These are phyloP conservation scores for Agapanthus africanus DNA, from an alignment of 106 monocot genomes.

Conservation along the genomic window DNA sequence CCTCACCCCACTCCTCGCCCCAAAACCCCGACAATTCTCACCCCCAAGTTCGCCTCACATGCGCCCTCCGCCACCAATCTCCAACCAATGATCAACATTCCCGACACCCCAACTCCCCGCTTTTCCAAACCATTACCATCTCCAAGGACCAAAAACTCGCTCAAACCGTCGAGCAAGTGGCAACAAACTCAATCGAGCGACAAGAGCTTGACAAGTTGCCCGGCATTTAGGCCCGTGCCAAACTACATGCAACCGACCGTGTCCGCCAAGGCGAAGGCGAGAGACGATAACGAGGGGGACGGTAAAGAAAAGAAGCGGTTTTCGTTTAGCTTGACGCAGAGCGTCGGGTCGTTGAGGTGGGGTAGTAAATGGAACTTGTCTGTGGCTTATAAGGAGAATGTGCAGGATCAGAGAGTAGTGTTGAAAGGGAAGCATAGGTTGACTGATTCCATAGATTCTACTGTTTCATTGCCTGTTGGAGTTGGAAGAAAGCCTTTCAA, in stretches of 20 bases:
- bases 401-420: constrained; percentile 2
- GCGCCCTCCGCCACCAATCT: neutral
- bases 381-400: neutral
- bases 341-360: constrained; percentile 35
- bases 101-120: constrained; percentile 11
- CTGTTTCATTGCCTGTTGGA: constrained; percentile 63
- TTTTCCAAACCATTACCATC: neutral
- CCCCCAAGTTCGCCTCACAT: neutral
- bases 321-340: constrained; percentile 37
- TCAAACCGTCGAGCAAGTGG: constrained; percentile 14
- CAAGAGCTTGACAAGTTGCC: constrained; percentile 86
- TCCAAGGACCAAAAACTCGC: neutral
- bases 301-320: constrained; percentile 28
- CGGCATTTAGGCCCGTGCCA: constrained; percentile 37
- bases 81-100: neutral
- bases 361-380: constrained; percentile 9
- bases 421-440: constrained; percentile 39
- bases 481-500: constrained; percentile 46
- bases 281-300: neutral
- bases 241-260: constrained; percentile 82
- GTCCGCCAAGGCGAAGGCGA: constrained; percentile 74
- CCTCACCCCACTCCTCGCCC: neutral
- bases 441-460: constrained; percentile 51
- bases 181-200: constrained; percentile 11
- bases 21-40: neutral